Evolutionary conservation across 768 basidiomycete species (phyloP).

Genomic region (Holtermannia corniformis): DNA sequence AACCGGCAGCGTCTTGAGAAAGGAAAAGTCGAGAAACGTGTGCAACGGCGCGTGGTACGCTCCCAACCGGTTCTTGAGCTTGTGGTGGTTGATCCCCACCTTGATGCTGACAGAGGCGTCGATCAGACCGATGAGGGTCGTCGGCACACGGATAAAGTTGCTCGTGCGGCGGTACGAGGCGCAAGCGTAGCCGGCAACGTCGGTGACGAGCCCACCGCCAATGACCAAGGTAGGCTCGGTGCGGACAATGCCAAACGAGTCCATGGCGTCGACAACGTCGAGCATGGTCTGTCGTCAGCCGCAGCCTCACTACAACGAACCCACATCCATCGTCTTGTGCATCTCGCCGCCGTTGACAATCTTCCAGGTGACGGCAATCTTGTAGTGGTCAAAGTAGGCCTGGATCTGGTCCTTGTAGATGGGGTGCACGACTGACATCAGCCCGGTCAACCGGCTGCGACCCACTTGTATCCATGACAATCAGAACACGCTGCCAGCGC

Average conservation of each 20-base stretch:
- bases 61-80: constrained; percentile 43
- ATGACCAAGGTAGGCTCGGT: constrained; percentile 42
- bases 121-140: constrained; percentile 43
- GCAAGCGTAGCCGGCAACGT: constrained; percentile 40
- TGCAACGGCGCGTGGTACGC: constrained; percentile 42
- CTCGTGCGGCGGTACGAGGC: constrained; percentile 38
- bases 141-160: constrained; percentile 42
- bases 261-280: constrained; percentile 42
- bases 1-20: constrained; percentile 39
- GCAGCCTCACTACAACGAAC: constrained; percentile 1
- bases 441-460: constrained; percentile 1
- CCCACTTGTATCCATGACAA: constrained; percentile 41
- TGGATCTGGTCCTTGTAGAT: constrained; percentile 36
- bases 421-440: constrained; percentile 23
- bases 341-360: constrained; percentile 42
- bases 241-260: constrained; percentile 42
- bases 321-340: constrained; percentile 42
- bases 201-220: constrained; percentile 42
- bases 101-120: constrained; percentile 43
- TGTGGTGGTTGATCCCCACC: constrained; percentile 42
- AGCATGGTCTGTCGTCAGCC: constrained; percentile 35
- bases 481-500: constrained; percentile 39
- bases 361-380: constrained; percentile 37
- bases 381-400: constrained; percentile 39
- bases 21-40: constrained; percentile 43